phyloP scores from a whole-genome alignment of 148 eudicot species.

The Rhododendron ferrugineum region DNA sequence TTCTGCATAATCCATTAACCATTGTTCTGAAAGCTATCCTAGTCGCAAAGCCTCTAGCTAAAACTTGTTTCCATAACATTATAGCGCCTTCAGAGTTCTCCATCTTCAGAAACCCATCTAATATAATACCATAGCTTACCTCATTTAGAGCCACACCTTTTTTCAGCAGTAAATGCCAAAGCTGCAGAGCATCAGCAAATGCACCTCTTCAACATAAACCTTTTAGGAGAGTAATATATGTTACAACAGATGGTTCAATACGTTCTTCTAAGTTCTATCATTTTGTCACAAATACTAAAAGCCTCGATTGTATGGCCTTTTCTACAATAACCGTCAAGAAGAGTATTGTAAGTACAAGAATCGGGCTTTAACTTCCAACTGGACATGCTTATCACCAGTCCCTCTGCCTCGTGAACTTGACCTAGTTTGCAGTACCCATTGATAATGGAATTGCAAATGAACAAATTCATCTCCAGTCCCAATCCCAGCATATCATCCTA shows the following conservation, averaged over 20 bases:
- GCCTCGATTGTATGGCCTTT: constrained; percentile 46
- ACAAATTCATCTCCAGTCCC: constrained; percentile 54
- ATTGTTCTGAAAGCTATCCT: constrained; percentile 48
- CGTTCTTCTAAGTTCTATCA: constrained; percentile 33
- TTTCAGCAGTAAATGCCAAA: constrained; percentile 43
- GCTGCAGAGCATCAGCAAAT: constrained; percentile 37
- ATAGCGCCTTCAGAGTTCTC: constrained; percentile 41
- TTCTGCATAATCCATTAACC: constrained; percentile 77
- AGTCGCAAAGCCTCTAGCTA: constrained; percentile 41
- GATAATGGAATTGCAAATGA: constrained; percentile 64
- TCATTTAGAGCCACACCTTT: constrained; percentile 54
- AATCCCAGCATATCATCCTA: constrained; percentile 54
- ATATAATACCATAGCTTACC: constrained; percentile 64
- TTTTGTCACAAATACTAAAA: constrained; percentile 48
- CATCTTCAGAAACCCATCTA: constrained; percentile 55
- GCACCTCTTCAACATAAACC: constrained; percentile 53
- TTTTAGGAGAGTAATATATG: constrained; percentile 67
- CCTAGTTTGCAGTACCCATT: constrained; percentile 80
- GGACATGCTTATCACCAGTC: constrained; percentile 33
- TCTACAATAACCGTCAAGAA: constrained; percentile 63
- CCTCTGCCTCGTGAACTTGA: constrained; percentile 44
- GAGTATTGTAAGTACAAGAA: constrained; percentile 65
- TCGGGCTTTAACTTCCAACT: constrained; percentile 70
- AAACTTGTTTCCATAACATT: constrained; percentile 54
- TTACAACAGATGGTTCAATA: constrained; percentile 45